Evolutionary conservation across 2,329 filamentous ascomycete genomes (phyloP).

Genomic region (Microsporum ferrugineum): DNA sequence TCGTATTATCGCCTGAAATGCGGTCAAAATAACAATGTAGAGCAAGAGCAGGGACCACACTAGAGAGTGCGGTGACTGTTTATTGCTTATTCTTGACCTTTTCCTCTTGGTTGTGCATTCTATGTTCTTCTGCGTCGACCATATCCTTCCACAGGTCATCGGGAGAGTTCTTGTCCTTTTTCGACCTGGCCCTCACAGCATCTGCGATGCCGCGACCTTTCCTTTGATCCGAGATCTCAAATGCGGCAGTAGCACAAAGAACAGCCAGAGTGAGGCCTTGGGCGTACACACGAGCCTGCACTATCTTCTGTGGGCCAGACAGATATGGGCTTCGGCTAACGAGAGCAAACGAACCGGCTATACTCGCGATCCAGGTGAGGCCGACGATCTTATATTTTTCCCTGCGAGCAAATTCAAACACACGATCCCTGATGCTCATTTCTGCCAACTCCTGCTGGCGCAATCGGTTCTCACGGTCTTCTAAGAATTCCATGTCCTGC

Average conservation of each 20-base stretch:
- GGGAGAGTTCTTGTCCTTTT: constrained; percentile 74
- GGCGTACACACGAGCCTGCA: constrained; percentile 89
- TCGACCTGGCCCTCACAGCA: constrained; percentile 44
- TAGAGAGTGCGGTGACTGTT: background rate
- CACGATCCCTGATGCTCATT: constrained; percentile 49
- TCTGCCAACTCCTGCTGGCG: constrained; percentile 42
- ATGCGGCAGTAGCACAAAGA: constrained; percentile 66
- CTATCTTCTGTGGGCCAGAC: constrained; percentile 69
- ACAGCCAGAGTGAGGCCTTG: constrained; percentile 81
- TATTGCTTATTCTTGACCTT: background rate
- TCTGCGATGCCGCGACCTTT: constrained; percentile 46
- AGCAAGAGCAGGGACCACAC: background rate
- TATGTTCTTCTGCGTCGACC: constrained; percentile 38
- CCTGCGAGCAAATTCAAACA: constrained; percentile 61
- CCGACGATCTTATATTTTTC: constrained; percentile 84
- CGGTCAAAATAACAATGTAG: background rate
- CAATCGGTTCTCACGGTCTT: constrained; percentile 48
- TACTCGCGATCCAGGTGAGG: constrained; percentile 66
- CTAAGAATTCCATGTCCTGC: constrained; percentile 55
- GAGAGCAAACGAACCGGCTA: constrained; percentile 61
- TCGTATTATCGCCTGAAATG: background rate
- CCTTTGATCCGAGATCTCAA: constrained; percentile 70
- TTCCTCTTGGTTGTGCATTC: constrained; percentile 27
- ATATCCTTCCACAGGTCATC: constrained; percentile 78
- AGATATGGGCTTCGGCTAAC: constrained; percentile 70